phyloP scores from a whole-genome alignment of 2,329 filamentous ascomycete genomes.

The Trichoderma sp. region DNA sequence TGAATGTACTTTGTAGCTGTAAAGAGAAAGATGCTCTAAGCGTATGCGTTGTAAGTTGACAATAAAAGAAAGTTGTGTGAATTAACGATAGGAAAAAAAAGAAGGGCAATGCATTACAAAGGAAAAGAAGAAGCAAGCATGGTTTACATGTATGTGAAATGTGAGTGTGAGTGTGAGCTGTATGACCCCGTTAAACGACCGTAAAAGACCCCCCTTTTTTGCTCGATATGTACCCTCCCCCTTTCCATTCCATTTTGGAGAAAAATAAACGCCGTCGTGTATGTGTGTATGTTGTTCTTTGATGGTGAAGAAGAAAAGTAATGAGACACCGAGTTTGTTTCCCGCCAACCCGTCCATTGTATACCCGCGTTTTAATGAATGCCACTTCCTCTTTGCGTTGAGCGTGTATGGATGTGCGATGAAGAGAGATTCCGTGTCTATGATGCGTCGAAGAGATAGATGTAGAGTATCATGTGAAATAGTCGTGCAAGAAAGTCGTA shows the following conservation, averaged over 20 bases:
- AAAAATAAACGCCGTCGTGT: neutral
- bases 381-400: neutral
- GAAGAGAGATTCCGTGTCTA: neutral
- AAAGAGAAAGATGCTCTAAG: neutral
- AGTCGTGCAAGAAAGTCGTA: slow-evolving; percentile 6
- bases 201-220: neutral
- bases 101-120: neutral
- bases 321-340: no score
- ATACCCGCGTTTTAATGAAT: neutral
- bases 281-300: neutral
- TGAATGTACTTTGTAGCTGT: neutral
- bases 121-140: neutral
- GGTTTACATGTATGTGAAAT: neutral
- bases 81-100: neutral
- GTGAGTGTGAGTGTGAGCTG: neutral
- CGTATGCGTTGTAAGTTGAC: neutral
- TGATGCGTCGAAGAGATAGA: neutral
- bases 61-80: neutral
- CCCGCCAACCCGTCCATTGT: neutral
- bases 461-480: neutral
- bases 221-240: neutral
- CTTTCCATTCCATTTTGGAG: neutral
- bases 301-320: neutral
- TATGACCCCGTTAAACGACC: neutral
- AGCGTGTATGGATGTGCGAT: neutral